Evolutionary conservation across 2,329 filamentous ascomycete species (phyloP).

Genomic region (Hymenoscyphus salicellus): DNA sequence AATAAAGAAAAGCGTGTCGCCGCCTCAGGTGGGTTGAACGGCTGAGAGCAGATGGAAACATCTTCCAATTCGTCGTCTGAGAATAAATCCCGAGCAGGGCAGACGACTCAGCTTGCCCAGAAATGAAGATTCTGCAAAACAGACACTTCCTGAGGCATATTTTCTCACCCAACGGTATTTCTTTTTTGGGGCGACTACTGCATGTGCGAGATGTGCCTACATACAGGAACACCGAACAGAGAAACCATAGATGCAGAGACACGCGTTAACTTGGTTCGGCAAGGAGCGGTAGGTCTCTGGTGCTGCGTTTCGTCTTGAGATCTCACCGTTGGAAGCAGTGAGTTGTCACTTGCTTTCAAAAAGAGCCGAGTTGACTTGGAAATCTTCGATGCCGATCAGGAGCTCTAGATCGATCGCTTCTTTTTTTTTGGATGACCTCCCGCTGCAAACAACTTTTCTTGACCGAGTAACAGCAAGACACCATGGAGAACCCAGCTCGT

Average conservation of each 20-base stretch:
- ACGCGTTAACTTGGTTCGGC: neutral
- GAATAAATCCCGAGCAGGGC: neutral
- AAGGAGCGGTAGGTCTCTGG: neutral
- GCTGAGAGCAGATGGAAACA: neutral
- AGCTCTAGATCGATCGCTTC: constrained; percentile 10
- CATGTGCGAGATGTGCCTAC: neutral
- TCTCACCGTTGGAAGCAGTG: neutral
- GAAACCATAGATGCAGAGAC: neutral
- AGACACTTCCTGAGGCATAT: neutral
- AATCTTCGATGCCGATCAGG: constrained; percentile 10
- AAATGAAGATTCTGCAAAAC: neutral
- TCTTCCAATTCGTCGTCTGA: neutral
- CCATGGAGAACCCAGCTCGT: neutral
- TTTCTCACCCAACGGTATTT: neutral
- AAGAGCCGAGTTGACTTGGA: neutral
- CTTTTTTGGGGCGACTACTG: neutral
- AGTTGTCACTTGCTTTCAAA: neutral
- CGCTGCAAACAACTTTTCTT: neutral
- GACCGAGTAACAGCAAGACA: neutral
- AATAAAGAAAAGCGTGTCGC: constrained; percentile 17
- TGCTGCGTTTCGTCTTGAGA: constrained; percentile 2
- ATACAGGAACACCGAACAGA: neutral
- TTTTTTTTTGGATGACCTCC: neutral
- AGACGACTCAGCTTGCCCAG: neutral
- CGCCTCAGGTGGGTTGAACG: too few species aligned